Conservation (phyloP, 176 grass and related monocot species). For the Oryza glumipatula region DNA sequence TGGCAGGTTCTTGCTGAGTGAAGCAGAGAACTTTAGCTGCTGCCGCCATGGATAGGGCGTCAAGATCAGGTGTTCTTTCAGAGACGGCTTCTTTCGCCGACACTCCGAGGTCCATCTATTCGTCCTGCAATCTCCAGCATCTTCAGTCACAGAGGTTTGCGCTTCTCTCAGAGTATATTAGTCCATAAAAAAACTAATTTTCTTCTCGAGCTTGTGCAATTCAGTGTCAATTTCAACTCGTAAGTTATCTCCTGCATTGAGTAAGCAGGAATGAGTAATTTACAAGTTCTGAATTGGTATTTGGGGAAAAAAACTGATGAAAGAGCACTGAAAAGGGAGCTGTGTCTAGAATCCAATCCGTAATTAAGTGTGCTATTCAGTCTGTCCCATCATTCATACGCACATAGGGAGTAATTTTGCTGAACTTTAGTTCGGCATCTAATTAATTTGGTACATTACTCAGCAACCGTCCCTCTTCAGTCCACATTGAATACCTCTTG, state of each 20-base stretch:
- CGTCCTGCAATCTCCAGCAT: constrained; percentile 37
- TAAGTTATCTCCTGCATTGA: neutral
- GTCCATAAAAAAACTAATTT: neutral
- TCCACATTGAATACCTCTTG: constrained; percentile 41
- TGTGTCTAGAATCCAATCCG: neutral
- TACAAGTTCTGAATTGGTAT: neutral
- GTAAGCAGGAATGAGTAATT: neutral
- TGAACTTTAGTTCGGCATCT: constrained; percentile 33
- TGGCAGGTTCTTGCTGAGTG: constrained; percentile 40
- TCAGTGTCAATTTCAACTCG: neutral
- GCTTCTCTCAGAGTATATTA: neutral
- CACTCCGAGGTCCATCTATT: constrained; percentile 41
- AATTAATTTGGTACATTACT: constrained; percentile 33
- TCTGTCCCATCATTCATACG: constrained; percentile 4
- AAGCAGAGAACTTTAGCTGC: neutral
- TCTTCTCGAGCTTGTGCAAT: neutral
- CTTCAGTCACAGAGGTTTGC: constrained; percentile 45
- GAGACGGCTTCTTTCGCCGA: constrained; percentile 53
- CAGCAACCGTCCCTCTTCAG: constrained; percentile 21
- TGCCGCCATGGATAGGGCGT: constrained; percentile 45
- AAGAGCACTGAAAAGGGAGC: neutral
- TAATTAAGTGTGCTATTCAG: constrained; percentile 21
- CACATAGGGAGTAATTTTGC: neutral
- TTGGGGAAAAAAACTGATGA: neutral
- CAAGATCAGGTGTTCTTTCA: constrained; percentile 47